Evolutionary conservation across 805 yeast genomes (phyloP).

Genomic region (Metschnikowia bowlesiae): DNA sequence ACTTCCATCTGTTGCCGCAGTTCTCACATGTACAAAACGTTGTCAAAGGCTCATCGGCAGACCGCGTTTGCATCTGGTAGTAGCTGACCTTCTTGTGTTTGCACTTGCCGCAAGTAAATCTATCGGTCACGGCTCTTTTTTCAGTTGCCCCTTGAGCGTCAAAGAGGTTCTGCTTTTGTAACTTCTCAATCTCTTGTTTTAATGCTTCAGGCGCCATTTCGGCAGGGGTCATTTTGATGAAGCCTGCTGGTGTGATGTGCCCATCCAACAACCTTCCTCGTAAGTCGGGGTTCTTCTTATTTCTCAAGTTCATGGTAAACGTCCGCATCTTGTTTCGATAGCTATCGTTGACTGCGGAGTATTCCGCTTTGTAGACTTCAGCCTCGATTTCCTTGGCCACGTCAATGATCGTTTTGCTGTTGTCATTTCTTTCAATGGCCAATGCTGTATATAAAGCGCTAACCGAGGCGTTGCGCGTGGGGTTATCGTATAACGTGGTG

Average conservation of each 20-base stretch:
- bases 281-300: slow-evolving; percentile 83
- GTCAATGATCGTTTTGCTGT: slow-evolving; percentile 54
- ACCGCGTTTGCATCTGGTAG: slow-evolving; percentile 95
- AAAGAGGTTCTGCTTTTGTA: slow-evolving; percentile 83
- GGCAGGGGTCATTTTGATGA: slow-evolving; percentile 82
- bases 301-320: slow-evolving; percentile 79
- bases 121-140: slow-evolving; percentile 91
- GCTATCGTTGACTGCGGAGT: slow-evolving; percentile 50
- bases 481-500: slow-evolving; percentile 63
- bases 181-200: slow-evolving; percentile 76
- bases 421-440: slow-evolving; percentile 68
- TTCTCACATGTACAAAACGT: slow-evolving; percentile 97
- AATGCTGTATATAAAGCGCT: slow-evolving; percentile 84
- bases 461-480: slow-evolving; percentile 79
- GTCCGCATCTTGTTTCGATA: slow-evolving; percentile 85
- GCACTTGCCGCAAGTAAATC: slow-evolving; percentile 97
- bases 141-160: slow-evolving; percentile 98
- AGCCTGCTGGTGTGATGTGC: slow-evolving; percentile 58
- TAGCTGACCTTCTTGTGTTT: slow-evolving; percentile 95
- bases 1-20: slow-evolving; percentile 98
- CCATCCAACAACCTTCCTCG: slow-evolving; percentile 64
- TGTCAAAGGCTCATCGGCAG: slow-evolving; percentile 98
- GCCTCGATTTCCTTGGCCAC: slow-evolving; percentile 69
- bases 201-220: slow-evolving; percentile 94
- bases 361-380: slow-evolving; percentile 61